Percentiles rank a stretch among this genome's conserved stretches.
phyloP scores from a whole-genome alignment of 179 eudicot genomes.

The Silene noctiflora region DNA sequence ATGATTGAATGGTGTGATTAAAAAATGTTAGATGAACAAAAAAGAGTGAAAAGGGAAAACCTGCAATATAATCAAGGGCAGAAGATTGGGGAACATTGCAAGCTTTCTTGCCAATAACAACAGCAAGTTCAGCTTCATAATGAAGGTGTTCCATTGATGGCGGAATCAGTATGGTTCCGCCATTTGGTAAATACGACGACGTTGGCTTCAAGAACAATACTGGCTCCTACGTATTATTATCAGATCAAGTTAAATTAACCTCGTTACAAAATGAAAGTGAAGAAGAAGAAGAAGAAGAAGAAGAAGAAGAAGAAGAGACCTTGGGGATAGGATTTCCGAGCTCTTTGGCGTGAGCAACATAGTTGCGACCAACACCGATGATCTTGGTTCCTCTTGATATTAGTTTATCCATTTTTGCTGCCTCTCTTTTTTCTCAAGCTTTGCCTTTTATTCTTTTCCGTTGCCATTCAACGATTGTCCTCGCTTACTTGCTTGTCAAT shows the following conservation, averaged over 20 bases:
- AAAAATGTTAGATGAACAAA: too few species aligned
- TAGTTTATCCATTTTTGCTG: slow-evolving; percentile 37
- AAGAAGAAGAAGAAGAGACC: slow-evolving; percentile 29
- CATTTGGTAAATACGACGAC: slow-evolving; percentile 73
- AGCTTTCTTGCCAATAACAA: slow-evolving; percentile 71
- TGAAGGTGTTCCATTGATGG: slow-evolving; percentile 64
- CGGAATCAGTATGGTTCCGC: slow-evolving; percentile 84
- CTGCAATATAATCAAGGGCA: slow-evolving; percentile 89
- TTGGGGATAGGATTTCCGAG: slow-evolving; percentile 58
- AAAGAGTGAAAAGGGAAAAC: slow-evolving; percentile 29
- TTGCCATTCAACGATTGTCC: too few species aligned
- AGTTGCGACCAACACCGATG: slow-evolving; percentile 48
- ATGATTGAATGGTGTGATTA: too few species aligned
- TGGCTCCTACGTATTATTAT: slow-evolving; percentile 48
- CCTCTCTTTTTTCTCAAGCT: too few species aligned
- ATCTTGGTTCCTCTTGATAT: slow-evolving; percentile 42
- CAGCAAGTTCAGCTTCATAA: slow-evolving; percentile 93
- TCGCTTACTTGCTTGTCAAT: too few species aligned
- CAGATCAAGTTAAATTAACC: neutral
- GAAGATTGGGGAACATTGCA: slow-evolving; percentile 76
- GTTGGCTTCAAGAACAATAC: slow-evolving; percentile 95
- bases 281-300: neutral
- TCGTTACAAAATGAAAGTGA: neutral
- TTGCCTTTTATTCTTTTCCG: too few species aligned
- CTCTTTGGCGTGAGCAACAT: slow-evolving; percentile 47